Evolutionary conservation across 2,329 filamentous ascomycete species (phyloP).

Genomic region (Pseudogymnoascus sp.): DNA sequence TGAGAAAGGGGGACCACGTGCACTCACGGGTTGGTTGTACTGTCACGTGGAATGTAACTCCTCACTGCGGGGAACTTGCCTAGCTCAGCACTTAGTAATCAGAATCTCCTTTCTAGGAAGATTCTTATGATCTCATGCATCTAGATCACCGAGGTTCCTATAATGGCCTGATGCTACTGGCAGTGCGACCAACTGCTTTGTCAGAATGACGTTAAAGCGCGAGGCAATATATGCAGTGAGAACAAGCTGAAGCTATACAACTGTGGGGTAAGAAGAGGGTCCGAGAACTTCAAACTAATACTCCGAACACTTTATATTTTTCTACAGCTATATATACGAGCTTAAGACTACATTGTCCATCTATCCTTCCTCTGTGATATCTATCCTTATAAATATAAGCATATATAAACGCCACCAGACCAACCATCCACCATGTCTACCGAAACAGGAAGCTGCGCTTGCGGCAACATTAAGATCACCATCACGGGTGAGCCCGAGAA

Average conservation of each 20-base stretch:
- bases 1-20: conserved; percentile 1
- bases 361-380: conserved; percentile 11
- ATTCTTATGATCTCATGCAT: background rate
- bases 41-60: background rate
- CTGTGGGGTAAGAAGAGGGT: background rate
- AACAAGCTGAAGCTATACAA: background rate
- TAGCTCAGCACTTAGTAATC: background rate
- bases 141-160: background rate
- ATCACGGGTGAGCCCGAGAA: conserved; percentile 39
- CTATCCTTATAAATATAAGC: background rate
- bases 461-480: conserved; percentile 42
- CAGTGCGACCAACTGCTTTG: background rate
- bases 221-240: background rate
- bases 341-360: conserved; percentile 14
- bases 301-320: conserved; percentile 20
- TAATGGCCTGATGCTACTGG: background rate
- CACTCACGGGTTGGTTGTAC: background rate
- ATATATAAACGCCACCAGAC: background rate
- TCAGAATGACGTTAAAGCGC: background rate
- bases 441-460: conserved; percentile 39
- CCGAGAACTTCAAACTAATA: background rate
- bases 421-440: conserved; percentile 14
- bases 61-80: background rate
- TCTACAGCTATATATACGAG: conserved; percentile 17
- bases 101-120: background rate